Base-by-base conservation (phyloP, 2,329 filamentous ascomycete genomes). In the Gnomoniopsis smithogilvyi region DNA sequence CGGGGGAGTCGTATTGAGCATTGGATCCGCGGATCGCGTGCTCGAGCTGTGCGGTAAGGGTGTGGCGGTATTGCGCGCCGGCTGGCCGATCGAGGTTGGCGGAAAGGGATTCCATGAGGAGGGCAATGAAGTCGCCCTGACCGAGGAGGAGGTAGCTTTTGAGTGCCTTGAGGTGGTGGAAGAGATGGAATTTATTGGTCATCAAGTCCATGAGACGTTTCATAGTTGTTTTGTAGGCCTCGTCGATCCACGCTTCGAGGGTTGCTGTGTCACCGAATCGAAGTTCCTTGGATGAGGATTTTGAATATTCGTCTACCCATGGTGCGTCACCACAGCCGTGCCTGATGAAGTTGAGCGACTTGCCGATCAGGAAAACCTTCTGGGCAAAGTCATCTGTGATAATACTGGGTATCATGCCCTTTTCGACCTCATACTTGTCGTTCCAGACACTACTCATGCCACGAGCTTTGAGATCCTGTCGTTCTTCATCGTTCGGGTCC, bases 141-240 rank as follows among this genome's bases (percentile, higher is more conserved):
- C 95, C 95, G 1, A 99, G 84, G 0, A 99, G 81, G 54, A 99
- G 88, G 70, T 98, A 99, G 69, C 92, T 92, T 74, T 98, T 99
- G 51, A 99, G 80, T 0, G 94, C 95, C 62, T 88, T 86, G 1
- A 99, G 80, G 71, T 99, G 96, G 57, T 96, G 90, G 68, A 97
- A 96, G 0, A 99, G 80, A 65, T 94, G 91, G 75, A 99, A 99
- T 68, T 97, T 98, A 66, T 88, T 88, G 54, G 89, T 90, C 94
- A 99, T 97, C 56, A 99, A 83, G 69, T 93, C 83, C 67, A 96
- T 96, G 30, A 98, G 81, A 15, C 94, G 89, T 58, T 92, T 92
- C 94, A 99, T 99, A 6, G 96, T 98, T 0, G 92, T 95, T 73
- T 96, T 96, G 78, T 99, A 96, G 2, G 96, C 95, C 67, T 97